Base-by-base conservation (phyloP, 2,329 filamentous ascomycete species). In the Emergomyces orientalis region DNA sequence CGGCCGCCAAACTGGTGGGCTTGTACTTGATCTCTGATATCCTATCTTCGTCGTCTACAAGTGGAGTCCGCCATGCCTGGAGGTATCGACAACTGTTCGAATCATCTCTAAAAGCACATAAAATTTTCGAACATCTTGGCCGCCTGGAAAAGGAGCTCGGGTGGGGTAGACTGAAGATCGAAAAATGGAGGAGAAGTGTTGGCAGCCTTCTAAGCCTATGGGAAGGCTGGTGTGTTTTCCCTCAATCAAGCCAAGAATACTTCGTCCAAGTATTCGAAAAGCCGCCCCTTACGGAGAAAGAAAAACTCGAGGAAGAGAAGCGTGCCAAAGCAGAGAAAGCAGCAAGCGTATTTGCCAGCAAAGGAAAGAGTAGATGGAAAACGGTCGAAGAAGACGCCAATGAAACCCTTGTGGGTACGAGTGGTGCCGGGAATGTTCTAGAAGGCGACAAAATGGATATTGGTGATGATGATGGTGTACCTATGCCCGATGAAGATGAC, bases 11-110 rank as follows among this genome's bases (percentile, higher is more conserved):
- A 68, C 80, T 96, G 1, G 87, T 96, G 25, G 92, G 85, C 1
- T 80, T 97, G 2, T 96, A 95, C 71, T 80, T 94, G 60, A 82
- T 90, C 59, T 86, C 82, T 37, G 92, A 97, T 72, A 88, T 96
- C 55, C 81, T 96, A 14, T 89, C 89, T 0, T 89, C 89, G 0
- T 90, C 88, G 0, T 81, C 84, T 5, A 90, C 87, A 11, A 89
- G 88, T 66, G 88, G 87, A 1, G 86, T 93, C 30, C 86, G 89
- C 1, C 89, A 92, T 72, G 89, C 90, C 2, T 96, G 91, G 90
- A 87, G 91, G 61, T 96, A 91, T 71, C 82, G 91, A 27, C 86
- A 89, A 67, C 81, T 93, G 2, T 91, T 96, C 65, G 91, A 95
- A 72, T 79, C 81, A 0, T 85, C 88, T 0, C 79, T 97, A 30